Evolutionary conservation across 352 stramenopile genomes (phyloP).

Genomic region (Halophytophthora batemanensis): DNA sequence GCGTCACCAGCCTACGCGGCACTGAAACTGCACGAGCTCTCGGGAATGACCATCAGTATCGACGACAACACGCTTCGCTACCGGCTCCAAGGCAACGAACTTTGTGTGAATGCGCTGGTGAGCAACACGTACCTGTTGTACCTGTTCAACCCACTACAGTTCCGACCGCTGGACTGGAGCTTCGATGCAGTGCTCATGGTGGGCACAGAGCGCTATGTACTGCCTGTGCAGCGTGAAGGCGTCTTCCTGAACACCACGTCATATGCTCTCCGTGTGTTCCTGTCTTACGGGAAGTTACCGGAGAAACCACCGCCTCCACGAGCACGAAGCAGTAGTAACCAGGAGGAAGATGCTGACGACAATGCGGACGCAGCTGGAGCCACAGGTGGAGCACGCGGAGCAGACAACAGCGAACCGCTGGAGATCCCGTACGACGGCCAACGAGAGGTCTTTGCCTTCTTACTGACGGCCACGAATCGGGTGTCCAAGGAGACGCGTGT

Average conservation of each 20-base stretch:
- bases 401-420: conserved; percentile 54
- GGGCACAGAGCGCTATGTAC: conserved; percentile 36
- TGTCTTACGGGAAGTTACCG: conserved; percentile 80
- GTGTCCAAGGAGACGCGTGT: conserved; percentile 62
- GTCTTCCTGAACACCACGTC: conserved; percentile 79
- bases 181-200: conserved; percentile 69
- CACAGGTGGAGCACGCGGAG: conserved; percentile 32
- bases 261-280: conserved; percentile 67
- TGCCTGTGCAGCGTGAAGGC: conserved; percentile 70
- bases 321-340: conserved; percentile 4
- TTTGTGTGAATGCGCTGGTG: conserved; percentile 79
- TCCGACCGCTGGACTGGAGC: conserved; percentile 80
- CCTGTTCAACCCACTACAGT: conserved; percentile 81
- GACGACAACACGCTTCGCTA: conserved; percentile 86
- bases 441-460: conserved; percentile 57
- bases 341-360: conserved; percentile 16
- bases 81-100: conserved; percentile 41
- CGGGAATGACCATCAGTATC: conserved; percentile 82
- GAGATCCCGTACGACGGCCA: conserved; percentile 60
- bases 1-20: conserved; percentile 27
- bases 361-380: conserved; percentile 9
- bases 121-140: conserved; percentile 89
- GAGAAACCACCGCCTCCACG: conserved; percentile 19
- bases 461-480: conserved; percentile 70
- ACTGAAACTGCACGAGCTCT: conserved; percentile 77